A percentile compares a stretch with the other conserved stretches of the same genome.
Evolutionary conservation across 2,329 filamentous ascomycete genomes (phyloP).

Genomic region (Clonostachys rosea): DNA sequence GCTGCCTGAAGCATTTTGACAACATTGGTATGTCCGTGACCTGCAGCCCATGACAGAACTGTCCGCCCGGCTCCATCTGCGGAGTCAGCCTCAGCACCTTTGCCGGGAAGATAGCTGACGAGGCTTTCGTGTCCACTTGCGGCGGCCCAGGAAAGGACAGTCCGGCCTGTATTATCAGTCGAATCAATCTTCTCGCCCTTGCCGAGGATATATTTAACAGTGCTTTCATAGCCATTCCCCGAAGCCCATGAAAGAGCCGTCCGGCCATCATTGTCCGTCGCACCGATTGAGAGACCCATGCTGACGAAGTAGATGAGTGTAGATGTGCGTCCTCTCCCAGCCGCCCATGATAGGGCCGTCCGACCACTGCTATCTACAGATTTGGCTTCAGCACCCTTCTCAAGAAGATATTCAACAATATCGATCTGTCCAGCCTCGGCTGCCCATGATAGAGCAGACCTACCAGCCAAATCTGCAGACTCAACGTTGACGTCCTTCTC

Average conservation of each 20-base stretch:
- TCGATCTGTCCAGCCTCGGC: background rate
- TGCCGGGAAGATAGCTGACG: too few relatives aligned
- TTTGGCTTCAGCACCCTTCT: conserved; percentile 4
- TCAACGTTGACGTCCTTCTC: conserved; percentile 5
- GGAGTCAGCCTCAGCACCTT: too few relatives aligned
- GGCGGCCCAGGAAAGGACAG: too few relatives aligned
- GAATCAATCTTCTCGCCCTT: too few relatives aligned
- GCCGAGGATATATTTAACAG: too few relatives aligned
- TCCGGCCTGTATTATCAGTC: too few relatives aligned
- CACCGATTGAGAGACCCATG: background rate
- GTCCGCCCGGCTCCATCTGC: too few relatives aligned
- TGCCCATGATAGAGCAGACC: background rate
- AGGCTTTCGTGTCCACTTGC: too few relatives aligned
- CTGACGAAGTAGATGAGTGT: background rate
- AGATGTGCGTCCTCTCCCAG: background rate
- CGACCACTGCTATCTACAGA: background rate
- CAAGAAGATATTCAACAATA: background rate
- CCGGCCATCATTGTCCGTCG: background rate
- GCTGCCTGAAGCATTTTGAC: too few relatives aligned
- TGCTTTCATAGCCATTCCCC: too few relatives aligned
- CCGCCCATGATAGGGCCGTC: background rate
- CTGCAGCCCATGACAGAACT: too few relatives aligned
- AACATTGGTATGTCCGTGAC: too few relatives aligned
- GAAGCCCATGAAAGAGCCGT: background rate
- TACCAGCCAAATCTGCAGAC: background rate